Conservation (phyloP, 768 basidiomycete species). For the Mycena leptocephala region DNA sequence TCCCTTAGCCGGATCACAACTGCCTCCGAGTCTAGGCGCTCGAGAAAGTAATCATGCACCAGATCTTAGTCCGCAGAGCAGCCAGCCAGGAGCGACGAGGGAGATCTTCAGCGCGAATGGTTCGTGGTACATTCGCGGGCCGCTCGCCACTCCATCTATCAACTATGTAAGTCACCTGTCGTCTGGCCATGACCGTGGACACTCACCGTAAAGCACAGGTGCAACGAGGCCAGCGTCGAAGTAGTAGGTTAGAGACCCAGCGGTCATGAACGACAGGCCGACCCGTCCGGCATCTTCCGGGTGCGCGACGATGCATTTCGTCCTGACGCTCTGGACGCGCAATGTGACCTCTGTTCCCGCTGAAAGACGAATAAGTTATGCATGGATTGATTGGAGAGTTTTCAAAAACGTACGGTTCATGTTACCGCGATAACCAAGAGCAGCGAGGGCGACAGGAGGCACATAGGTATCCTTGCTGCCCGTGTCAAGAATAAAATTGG, state of each 20-base stretch:
- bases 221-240: background rate
- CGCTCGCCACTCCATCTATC: constrained; percentile 26
- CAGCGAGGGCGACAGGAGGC: constrained; percentile 36
- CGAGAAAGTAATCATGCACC: background rate
- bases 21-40: background rate
- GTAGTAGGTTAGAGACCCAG: constrained; percentile 37
- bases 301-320: constrained; percentile 37
- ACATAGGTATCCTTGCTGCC: constrained; percentile 36
- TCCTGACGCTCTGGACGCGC: constrained; percentile 41
- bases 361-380: background rate
- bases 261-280: constrained; percentile 40
- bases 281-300: constrained; percentile 41
- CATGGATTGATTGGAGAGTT: background rate
- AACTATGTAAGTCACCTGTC: background rate
- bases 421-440: constrained; percentile 36
- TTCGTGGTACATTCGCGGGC: constrained; percentile 13
- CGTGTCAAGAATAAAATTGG: constrained; percentile 47
- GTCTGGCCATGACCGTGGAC: background rate
- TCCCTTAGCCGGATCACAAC: background rate
- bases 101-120: constrained; percentile 14
- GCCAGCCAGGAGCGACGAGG: background rate
- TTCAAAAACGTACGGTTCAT: constrained; percentile 24
- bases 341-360: constrained; percentile 40
- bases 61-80: too few species aligned
- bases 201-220: constrained; percentile 9